Base-by-base conservation (phyloP, 305 asterid genomes). In the Fraxinus ornus region DNA sequence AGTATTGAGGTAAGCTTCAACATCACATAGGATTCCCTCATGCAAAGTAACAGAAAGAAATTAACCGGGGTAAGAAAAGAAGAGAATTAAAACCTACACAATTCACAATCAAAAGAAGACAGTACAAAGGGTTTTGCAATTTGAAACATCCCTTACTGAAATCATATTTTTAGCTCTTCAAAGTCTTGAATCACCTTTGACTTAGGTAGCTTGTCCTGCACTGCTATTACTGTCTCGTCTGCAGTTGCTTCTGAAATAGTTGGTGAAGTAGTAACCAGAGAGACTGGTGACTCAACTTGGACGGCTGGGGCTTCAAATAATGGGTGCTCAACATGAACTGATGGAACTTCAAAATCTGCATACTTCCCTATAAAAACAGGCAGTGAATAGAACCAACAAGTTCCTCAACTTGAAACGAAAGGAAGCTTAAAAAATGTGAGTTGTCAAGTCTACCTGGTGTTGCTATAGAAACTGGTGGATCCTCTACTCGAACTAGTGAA, bases 131-230 rank as follows among this genome's bases (percentile, higher is more conserved):
- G 60, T 88, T 85, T 74, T 80, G 83, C 79, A 83, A 39, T 80
- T 85, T 81, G 28, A 78, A 80, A 77, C 64, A 28, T 47, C 66
- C 76, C 75, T 79, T 80, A 71, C 85, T 17, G 55, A 26, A 33
- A 76, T 85, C 89, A 91, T 79, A 90, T 88, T 83, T 90, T 85
- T 85, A 90, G 87, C 79, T 85, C 84, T 86, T 90, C 86, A 78
- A 88, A 82, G 70, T 64, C 88, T 83, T 86, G 87, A 30, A 86
- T 83, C 77, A 78, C 90, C 49, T 80, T 79, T 9, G 85, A 81
- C 77, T 84, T 89, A 78, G 77, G 87, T 86, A 70, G 85, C 88
- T 84, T 84, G 78, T 86, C 89, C 85, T 73, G 47, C 22, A 47
- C 74, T 33, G 82, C 80, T 80, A 62, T 62, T 68, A 15, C 70